Conservation (phyloP, 2,329 filamentous ascomycete species). For the Helminthosporium solani region DNA sequence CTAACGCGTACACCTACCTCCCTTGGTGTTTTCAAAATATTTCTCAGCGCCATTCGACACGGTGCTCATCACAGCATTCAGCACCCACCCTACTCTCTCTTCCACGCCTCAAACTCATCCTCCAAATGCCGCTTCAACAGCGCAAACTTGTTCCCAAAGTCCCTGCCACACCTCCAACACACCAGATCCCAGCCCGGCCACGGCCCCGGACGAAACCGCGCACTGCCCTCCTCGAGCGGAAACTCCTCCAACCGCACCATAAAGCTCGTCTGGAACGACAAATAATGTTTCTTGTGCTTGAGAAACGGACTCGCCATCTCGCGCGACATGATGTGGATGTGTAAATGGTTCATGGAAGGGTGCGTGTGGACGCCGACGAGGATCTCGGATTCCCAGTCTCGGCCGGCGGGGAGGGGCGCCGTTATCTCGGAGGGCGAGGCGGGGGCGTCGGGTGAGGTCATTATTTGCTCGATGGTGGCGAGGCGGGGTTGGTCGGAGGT, state of each 20-base stretch:
- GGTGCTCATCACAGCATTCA: too few relatives aligned
- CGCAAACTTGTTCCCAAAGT: slow-evolving; percentile 73
- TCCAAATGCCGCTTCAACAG: slow-evolving; percentile 73
- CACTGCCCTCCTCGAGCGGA: slow-evolving; percentile 67
- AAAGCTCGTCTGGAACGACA: slow-evolving; percentile 85
- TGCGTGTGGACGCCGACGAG: slow-evolving; percentile 79
- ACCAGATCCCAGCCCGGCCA: slow-evolving; percentile 66
- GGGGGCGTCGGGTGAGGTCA: slow-evolving; percentile 50
- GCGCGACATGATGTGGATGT: slow-evolving; percentile 81
- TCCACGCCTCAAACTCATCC: slow-evolving; percentile 76
- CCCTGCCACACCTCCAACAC: slow-evolving; percentile 81
- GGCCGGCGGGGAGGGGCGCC: slow-evolving; percentile 58
- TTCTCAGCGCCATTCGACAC: too few relatives aligned
- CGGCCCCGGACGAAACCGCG: slow-evolving; percentile 58
- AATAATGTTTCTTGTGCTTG: slow-evolving; percentile 85
- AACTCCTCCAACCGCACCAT: slow-evolving; percentile 78
- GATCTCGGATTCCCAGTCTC: slow-evolving; percentile 77
- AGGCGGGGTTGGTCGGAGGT: slow-evolving; percentile 63
- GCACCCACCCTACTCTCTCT: slow-evolving; percentile 33
- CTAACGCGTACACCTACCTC: too few relatives aligned
- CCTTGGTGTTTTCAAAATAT: too few relatives aligned
- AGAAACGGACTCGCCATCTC: slow-evolving; percentile 74
- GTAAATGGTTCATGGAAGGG: slow-evolving; percentile 89
- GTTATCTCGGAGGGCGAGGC: slow-evolving; percentile 40
- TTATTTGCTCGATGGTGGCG: slow-evolving; percentile 49